phyloP scores from a whole-genome alignment of 2,329 filamentous ascomycete species.

The Epichloe gansuensis region DNA sequence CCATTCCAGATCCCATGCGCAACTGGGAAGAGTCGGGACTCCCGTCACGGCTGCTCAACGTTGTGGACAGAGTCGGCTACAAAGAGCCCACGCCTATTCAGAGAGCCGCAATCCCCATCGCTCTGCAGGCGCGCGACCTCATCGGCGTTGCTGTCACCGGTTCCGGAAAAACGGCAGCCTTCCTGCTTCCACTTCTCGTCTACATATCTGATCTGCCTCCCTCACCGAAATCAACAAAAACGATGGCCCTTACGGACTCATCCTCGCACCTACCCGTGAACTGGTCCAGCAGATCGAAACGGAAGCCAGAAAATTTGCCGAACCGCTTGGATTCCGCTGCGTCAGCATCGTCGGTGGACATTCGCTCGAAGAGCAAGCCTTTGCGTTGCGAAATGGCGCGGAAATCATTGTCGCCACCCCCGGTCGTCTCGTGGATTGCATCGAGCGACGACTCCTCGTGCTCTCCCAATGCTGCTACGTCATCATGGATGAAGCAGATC shows the following conservation, averaged over 20 bases:
- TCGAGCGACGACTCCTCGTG: slow-evolving; percentile 83
- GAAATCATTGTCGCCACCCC: slow-evolving; percentile 99
- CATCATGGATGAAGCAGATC: slow-evolving; percentile 98
- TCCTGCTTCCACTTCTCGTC: slow-evolving; percentile 79
- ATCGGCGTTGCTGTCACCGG: slow-evolving; percentile 96
- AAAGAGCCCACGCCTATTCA: slow-evolving; percentile 86
- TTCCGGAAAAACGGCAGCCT: slow-evolving; percentile 96
- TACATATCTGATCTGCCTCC: slow-evolving; percentile 89
- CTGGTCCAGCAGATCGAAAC: slow-evolving; percentile 94
- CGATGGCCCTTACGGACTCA: slow-evolving; percentile 93
- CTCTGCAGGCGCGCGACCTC: slow-evolving; percentile 82
- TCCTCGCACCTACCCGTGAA: slow-evolving; percentile 92
- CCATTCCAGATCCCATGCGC: slow-evolving; percentile 91
- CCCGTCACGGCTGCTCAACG: slow-evolving; percentile 64
- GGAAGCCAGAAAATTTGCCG: slow-evolving; percentile 86
- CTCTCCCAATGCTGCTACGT: slow-evolving; percentile 95
- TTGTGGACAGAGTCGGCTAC: slow-evolving; percentile 79
- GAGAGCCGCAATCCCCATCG: slow-evolving; percentile 88
- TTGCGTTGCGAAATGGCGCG: slow-evolving; percentile 78
- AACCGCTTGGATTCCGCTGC: slow-evolving; percentile 80
- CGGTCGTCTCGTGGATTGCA: slow-evolving; percentile 91
- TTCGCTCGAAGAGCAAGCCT: slow-evolving; percentile 85
- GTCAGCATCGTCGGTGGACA: slow-evolving; percentile 98
- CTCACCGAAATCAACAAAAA: slow-evolving; percentile 79
- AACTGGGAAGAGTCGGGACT: slow-evolving; percentile 79